Base-by-base conservation (phyloP, 805 yeast genomes). In the Starmerella etchellsii region DNA sequence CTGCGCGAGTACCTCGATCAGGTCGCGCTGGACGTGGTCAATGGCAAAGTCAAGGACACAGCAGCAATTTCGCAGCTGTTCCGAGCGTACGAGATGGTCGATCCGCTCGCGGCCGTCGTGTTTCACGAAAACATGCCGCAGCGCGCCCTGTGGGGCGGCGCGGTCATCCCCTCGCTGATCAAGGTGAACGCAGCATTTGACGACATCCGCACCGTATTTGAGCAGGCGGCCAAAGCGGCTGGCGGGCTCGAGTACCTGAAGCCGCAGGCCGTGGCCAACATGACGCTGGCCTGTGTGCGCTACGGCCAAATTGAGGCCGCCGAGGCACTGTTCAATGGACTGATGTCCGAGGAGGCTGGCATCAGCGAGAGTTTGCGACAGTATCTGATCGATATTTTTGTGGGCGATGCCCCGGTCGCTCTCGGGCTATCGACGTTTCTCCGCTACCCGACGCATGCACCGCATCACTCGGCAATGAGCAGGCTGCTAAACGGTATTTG, bases 321-420 rank as follows among this genome's bases (percentile, higher is more conserved):
- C 9, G 15, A 31, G 23, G 40, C 20, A 2, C 27, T 47, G 6
- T 31, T 38, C 21, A 30, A 24, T 13, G 25, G 29, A 3, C 15
- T 31, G 16, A 31, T 31, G 16, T 20, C 20, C 13, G 34, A 31
- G 21, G 14, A 7, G n/a, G 19, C 4, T 8, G 36, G 27, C 2
- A 26, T 35, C 10, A 29, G 31, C 3, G 42, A 28, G 4, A 16
- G 30, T 2, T 29, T 33, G 16, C 13, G 20, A 13, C 22, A 20
- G 23, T 47, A 37, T 22, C 22, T 51, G 10, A 26, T 38, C 3
- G 49, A 50, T 16, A 53, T 44, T 3, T 50, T 53, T 29, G 32
- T 53, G n/a, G 57, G 55, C 24, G 54, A 53, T 15, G 54, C 53
- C 1, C 54, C 57, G 4, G 32, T 37, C 4, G 48, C 33, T 1